Evolutionary conservation across 2,329 filamentous ascomycete genomes (phyloP).

Genomic region (Calonectria pteridis): DNA sequence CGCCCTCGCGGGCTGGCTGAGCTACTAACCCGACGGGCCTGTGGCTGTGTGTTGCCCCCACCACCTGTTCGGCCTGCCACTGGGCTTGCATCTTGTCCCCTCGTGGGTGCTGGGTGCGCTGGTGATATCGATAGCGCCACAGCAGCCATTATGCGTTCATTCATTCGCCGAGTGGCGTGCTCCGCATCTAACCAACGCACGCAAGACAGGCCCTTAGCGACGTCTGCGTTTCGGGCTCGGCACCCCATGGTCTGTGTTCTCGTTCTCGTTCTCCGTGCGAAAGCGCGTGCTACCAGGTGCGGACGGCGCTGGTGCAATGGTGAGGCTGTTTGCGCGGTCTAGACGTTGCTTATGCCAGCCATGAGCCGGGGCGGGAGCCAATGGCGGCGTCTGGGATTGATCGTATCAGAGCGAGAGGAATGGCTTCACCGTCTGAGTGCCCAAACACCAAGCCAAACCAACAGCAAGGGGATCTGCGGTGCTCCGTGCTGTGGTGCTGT

Average conservation of each 20-base stretch:
- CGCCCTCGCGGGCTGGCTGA: not conserved
- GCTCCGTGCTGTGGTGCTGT: not conserved
- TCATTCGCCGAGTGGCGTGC: not conserved
- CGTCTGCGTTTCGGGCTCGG: not conserved
- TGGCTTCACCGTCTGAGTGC: not conserved
- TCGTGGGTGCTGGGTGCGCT: not conserved
- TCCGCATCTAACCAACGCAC: not conserved
- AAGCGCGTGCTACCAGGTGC: not conserved
- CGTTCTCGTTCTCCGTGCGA: not conserved
- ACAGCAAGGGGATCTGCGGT: not conserved
- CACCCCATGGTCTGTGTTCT: not conserved
- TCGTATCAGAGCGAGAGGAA: not conserved
- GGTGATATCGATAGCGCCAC: not conserved
- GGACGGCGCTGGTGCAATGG: not conserved
- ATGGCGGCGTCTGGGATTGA: conserved; percentile 5
- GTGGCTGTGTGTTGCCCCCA: conserved; percentile 2
- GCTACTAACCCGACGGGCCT: not conserved
- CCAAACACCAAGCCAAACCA: not conserved
- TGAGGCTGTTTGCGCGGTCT: not conserved
- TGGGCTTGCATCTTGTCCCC: not conserved
- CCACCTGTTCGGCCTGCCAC: not conserved
- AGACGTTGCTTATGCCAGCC: not conserved
- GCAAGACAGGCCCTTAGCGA: not conserved
- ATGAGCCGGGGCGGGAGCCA: not conserved
- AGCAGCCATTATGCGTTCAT: not conserved